Base-by-base conservation (phyloP, 257 asterid genomes). In the Fraxinus quadrangulata region DNA sequence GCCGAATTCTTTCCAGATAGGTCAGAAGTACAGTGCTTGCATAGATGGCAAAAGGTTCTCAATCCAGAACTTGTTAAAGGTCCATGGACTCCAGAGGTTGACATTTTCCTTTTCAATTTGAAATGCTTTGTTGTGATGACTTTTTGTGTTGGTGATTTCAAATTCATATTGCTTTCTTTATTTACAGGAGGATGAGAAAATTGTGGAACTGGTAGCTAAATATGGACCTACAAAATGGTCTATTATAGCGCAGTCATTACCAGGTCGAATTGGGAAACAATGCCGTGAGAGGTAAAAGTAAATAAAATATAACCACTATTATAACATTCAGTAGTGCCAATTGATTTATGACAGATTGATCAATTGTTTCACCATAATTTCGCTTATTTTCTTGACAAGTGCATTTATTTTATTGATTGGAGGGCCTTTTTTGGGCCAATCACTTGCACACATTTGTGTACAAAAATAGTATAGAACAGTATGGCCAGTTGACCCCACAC, bases 11-110 rank as follows among this genome's bases (percentile, higher is more conserved):
- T 96, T 79, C 97, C 99, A 16, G 97, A 92, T 86, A 89, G 99
- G 92, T 92, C 99, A 79, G 99, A 96, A 87, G 99, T 96, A 78
- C 99, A 96, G 87, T 96, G 99, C 86, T 87, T 96, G 86, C 99
- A 96, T 77, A 89, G 99, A 81, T 96, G 99, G 99, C 99, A 96
- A 81, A 96, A 96, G 88, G 99, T 96, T 88, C 86, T 96, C 82
- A 93, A 96, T 85, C 99, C 99, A 61, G 97, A 93, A 68, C 99
- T 96, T 84, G 94, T 96, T 77, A 96, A 96, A 87, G 99, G 99
- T 76, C 99, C 99, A 66, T 96, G 99, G 99, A 92, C 97, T 68
- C 92, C 79, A 72, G 98, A 92, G 98, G 99, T 93, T 49, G 54
- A 37, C 76, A 42, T 39, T 78, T 30, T 23, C 70, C 42, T 30